Evolutionary conservation across 768 basidiomycete species (phyloP), one percentile per base, ranked within the genome.

Genomic region (Boletus insuetus): DNA sequence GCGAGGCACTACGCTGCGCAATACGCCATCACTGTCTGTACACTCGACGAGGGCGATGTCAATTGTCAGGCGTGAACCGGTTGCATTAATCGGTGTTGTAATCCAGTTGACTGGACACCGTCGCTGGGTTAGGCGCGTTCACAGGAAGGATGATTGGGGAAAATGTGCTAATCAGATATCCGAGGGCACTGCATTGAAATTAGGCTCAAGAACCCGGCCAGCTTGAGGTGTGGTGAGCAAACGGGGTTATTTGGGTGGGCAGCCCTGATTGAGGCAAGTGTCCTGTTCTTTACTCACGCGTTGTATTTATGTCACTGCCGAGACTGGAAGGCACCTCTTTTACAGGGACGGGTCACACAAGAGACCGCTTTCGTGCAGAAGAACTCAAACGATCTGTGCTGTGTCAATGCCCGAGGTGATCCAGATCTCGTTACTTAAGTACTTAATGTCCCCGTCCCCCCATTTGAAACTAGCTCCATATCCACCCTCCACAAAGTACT

Each of bases 371-470:
- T 70, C 58, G 70, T 61, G 61, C 66, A 72, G 68, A 68, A 69
- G 65, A 54, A 41, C 39, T 61, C 57, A 46, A 64, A 63, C 58
- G 63, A 68, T 68, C 67, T 63, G 56, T 67, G 51, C 49, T 60
- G 64, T 70, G 65, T 65, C 67, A 67, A 64, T 64, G 60, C 52
- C 68, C 66, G 72, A 73, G 68, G 69, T 71, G 78, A 82, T 81
- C 81, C 79, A 65, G 70, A 73, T 77, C 76, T 54, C 55, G 53
- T 69, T 64, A 70, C 69, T 60, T 58, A 62, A 71, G 82, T 82
- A 82, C 82, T 81, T 82, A 81, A 82, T 82, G 75, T 71, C 77
- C 71, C 79, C 79, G 77, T 78, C 76, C 63, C 49, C 60, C 67
- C 49, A 67, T 51, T 40, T 22, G 56, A 66, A 66, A 37, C 61